Evolutionary conservation across 768 basidiomycete genomes (phyloP).

Genomic region (Suillus decipiens): DNA sequence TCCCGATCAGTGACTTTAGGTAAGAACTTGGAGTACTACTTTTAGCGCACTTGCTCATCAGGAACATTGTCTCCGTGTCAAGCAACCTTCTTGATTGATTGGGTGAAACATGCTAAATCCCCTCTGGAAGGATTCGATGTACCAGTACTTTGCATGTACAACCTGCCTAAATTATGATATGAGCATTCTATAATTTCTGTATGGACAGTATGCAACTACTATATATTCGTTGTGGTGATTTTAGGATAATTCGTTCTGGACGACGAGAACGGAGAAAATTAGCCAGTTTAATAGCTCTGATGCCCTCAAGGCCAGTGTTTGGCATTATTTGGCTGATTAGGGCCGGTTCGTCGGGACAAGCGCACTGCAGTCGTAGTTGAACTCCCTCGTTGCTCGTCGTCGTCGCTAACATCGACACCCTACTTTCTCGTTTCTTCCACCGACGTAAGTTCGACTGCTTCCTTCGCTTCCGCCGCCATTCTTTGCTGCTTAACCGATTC

Average conservation of each 20-base stretch:
- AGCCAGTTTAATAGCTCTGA: not conserved
- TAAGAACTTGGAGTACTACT: not conserved
- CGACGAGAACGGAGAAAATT: not conserved
- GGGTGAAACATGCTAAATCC: conserved; percentile 8
- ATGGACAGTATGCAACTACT: conserved; percentile 19
- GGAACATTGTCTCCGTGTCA: conserved; percentile 4
- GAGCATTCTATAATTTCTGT: conserved; percentile 30
- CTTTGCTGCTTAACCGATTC: conserved; percentile 10
- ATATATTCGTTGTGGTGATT: conserved; percentile 5
- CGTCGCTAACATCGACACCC: conserved; percentile 31
- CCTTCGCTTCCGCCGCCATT: conserved; percentile 6
- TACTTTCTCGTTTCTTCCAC: conserved; percentile 12
- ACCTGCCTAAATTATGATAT: conserved; percentile 23
- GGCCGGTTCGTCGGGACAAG: conserved; percentile 31
- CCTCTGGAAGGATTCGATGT: conserved; percentile 27
- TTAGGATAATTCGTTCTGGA: conserved; percentile 3
- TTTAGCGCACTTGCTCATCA: conserved; percentile 1
- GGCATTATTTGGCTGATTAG: conserved; percentile 36
- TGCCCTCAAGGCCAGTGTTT: conserved; percentile 20
- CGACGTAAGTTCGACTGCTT: conserved; percentile 22
- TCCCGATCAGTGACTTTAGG: conserved; percentile 9
- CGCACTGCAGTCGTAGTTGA: conserved; percentile 25
- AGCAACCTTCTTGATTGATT: conserved; percentile 7
- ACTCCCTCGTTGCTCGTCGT: conserved; percentile 27
- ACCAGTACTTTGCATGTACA: conserved; percentile 32